These are phyloP conservation scores for Pholiota conissans DNA, from an alignment of 768 basidiomycete genomes.

Conservation along the genomic window DNA sequence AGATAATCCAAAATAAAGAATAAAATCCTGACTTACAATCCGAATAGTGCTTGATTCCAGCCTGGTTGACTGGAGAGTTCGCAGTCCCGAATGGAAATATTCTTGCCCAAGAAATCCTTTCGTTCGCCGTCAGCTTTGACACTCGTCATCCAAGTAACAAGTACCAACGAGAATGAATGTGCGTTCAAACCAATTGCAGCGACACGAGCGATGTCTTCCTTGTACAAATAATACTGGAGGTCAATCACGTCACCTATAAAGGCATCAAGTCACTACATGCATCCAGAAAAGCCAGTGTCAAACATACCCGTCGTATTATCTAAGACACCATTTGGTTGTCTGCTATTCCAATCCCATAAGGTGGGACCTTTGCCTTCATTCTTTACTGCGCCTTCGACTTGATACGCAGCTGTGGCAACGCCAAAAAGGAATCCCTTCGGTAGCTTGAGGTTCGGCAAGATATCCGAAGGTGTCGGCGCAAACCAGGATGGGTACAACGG, in stretches of 20 bases:
- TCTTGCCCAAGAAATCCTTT: constrained; percentile 52
- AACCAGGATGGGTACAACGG: constrained; percentile 47
- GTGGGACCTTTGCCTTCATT: constrained; percentile 49
- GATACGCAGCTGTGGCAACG: constrained; percentile 52
- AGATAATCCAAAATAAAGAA: background rate
- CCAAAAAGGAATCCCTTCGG: constrained; percentile 51
- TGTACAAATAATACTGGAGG: constrained; percentile 53
- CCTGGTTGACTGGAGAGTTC: constrained; percentile 49
- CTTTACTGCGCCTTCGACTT: constrained; percentile 53
- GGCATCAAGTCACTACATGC: background rate
- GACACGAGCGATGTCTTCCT: constrained; percentile 49
- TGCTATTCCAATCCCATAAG: constrained; percentile 51
- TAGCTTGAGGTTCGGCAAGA: constrained; percentile 43
- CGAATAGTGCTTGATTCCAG: constrained; percentile 44
- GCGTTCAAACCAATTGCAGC: constrained; percentile 52
- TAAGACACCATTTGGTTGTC: constrained; percentile 38
- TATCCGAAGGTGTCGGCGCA: constrained; percentile 40
- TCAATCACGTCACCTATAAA: constrained; percentile 44
- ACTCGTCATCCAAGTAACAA: background rate
- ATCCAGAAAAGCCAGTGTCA: background rate
- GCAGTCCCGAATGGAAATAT: constrained; percentile 50
- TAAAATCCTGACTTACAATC: constrained; percentile 29
- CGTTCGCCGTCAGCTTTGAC: background rate
- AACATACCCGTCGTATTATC: constrained; percentile 44
- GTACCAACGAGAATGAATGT: constrained; percentile 49